Percentiles rank a stretch among this genome's conserved stretches.
Evolutionary conservation across 768 basidiomycete genomes (phyloP).

Genomic region (Phlebiopsis flavidoalba): DNA sequence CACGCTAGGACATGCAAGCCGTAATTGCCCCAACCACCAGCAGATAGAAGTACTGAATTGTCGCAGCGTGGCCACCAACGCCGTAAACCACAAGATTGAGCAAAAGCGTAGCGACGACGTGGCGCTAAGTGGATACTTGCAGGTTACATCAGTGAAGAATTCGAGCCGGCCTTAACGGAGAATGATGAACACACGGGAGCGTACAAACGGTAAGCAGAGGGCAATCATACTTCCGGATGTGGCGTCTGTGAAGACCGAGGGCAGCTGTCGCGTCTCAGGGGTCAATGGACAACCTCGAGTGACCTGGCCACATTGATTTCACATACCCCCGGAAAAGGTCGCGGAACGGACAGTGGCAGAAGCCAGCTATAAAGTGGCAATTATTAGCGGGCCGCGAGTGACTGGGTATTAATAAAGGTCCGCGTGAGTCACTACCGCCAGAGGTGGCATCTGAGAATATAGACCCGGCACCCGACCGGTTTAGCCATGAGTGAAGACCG

Average conservation of each 20-base stretch:
- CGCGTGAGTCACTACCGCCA: slow-evolving; percentile 7
- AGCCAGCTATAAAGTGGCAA: slow-evolving; percentile 24
- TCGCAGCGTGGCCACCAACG: slow-evolving; percentile 46
- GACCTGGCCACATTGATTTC: background rate
- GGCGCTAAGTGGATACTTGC: slow-evolving; percentile 18
- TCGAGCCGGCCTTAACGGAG: slow-evolving; percentile 21
- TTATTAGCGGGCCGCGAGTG: background rate
- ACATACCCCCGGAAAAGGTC: slow-evolving; percentile 18
- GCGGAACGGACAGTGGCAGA: slow-evolving; percentile 33
- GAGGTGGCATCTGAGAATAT: slow-evolving; percentile 29
- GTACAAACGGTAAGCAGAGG: background rate
- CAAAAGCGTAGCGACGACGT: background rate
- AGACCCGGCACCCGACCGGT: slow-evolving; percentile 15
- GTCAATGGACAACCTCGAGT: background rate
- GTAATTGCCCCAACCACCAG: slow-evolving; percentile 57
- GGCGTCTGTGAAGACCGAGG: slow-evolving; percentile 17
- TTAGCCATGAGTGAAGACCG: slow-evolving; percentile 11
- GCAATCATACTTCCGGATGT: slow-evolving; percentile 1
- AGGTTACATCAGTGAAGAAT: slow-evolving; percentile 27
- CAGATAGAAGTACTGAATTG: slow-evolving; percentile 53
- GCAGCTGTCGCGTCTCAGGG: slow-evolving; percentile 9
- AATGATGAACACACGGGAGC: background rate
- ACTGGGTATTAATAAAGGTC: background rate
- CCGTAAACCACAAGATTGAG: slow-evolving; percentile 28
- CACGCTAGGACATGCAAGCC: slow-evolving; percentile 44